Evolutionary conservation across 805 yeast species (phyloP).

Genomic region (Candida orba): DNA sequence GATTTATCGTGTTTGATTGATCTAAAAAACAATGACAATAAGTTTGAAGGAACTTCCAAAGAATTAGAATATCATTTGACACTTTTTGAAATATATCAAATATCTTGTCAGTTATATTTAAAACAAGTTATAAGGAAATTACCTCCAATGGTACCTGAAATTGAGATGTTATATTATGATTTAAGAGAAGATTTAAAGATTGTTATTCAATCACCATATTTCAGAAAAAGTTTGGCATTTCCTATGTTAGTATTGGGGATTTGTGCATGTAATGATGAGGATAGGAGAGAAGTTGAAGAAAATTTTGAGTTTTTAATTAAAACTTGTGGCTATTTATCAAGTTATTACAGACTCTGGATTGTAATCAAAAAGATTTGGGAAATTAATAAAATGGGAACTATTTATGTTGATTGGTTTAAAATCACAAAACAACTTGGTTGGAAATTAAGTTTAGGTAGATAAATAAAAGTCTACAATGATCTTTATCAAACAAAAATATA

Average conservation of each 20-base stretch:
- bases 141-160: constrained; percentile 46
- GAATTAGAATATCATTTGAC: constrained; percentile 55
- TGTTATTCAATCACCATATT: constrained; percentile 35
- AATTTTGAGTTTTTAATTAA: constrained; percentile 22
- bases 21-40: too few species aligned
- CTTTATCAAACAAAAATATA: too few species aligned
- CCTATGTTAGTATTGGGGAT: constrained; percentile 34
- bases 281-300: constrained; percentile 19
- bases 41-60: constrained; percentile 4
- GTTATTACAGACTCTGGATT: constrained; percentile 28
- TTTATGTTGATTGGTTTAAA: constrained; percentile 37
- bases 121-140: constrained; percentile 44
- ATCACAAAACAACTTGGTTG: constrained; percentile 34
- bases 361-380: constrained; percentile 35
- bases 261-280: constrained; percentile 17
- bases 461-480: not conserved
- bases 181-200: constrained; percentile 44
- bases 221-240: constrained; percentile 40
- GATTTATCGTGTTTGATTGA: constrained; percentile 30
- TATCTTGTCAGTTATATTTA: constrained; percentile 45
- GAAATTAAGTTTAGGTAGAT: constrained; percentile 25
- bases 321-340: constrained; percentile 29
- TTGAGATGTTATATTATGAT: constrained; percentile 43
- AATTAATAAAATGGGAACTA: constrained; percentile 24
- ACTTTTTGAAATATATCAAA: constrained; percentile 50